Evolutionary conservation across 495 filamentous ascomycete genomes (phyloP), one percentile per base, ranked within the genome.

Genomic region (Penicillium verhagenii): DNA sequence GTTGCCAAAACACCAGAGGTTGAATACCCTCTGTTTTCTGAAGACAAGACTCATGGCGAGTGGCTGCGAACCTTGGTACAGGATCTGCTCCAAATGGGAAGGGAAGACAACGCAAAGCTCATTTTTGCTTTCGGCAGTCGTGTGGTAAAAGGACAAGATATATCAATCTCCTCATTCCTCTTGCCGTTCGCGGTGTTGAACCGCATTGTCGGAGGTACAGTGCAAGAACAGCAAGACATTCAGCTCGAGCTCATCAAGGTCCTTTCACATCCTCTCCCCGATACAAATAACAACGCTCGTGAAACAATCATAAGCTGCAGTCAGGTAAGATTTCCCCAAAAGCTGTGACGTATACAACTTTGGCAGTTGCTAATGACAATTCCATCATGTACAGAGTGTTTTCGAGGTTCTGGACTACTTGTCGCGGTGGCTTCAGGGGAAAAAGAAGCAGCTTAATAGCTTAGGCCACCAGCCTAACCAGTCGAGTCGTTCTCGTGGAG

Each of bases 361-460:
- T n/a, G n/a, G n/a, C n/a, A n/a, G 26, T 47, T 59, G 44, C 50
- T 51, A 53, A 52, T 25, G 60, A 35, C 28, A 63, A 23, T 61
- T 45, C 3, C 19, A 13, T 25, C 6, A 13, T 28, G 46, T 46
- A 42, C 60, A 96, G 90, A 89, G 87, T 50, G 85, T 96, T 9
- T 98, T 98, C 70, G 85, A 86, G 52, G 83, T 95, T 13, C 79
- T 97, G 21, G 95, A 98, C 65, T 96, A 98, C 68, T 79, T 91
- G 53, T 90, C 91, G 52, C 81, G 85, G 43, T 98, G 95, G 94
- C 69, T 94, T 14, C 91, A 96, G 62, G 81, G 86, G 29, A 90
- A 87, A 66, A 92, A 87, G 64, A 91, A 82, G 66, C 76, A 79
- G 61, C 60, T 76, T 6, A 73, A 72, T 62, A 61, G 64, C 29